These are phyloP conservation scores for Leccinum variicolor DNA, from an alignment of 768 basidiomycete genomes.

Conservation along the genomic window DNA sequence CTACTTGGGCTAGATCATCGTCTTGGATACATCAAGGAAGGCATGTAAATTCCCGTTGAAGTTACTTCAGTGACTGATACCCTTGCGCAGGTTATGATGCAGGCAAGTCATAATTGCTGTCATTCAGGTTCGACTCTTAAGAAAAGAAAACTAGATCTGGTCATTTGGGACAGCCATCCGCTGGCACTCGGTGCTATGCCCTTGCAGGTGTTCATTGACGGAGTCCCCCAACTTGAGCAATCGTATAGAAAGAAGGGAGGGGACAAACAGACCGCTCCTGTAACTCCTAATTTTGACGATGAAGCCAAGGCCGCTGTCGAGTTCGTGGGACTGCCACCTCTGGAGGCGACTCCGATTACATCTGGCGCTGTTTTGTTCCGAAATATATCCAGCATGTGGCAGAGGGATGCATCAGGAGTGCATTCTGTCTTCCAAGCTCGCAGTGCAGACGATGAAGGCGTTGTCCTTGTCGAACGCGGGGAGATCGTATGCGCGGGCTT, in stretches of 20 bases:
- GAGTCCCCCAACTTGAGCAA: conserved; percentile 57
- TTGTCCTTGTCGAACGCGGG: conserved; percentile 53
- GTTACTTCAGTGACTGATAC: conserved; percentile 2
- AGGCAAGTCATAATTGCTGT: conserved; percentile 19
- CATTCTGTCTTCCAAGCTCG: conserved; percentile 14
- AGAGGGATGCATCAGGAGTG: conserved; percentile 21
- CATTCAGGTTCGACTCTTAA: background rate
- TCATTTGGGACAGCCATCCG: conserved; percentile 75
- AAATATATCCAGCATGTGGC: conserved; percentile 44
- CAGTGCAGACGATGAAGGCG: conserved; percentile 12
- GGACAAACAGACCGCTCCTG: conserved; percentile 48
- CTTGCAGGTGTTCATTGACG: conserved; percentile 78
- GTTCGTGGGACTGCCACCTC: conserved; percentile 68
- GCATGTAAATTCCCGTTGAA: conserved; percentile 25
- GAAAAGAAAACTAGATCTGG: conserved; percentile 37
- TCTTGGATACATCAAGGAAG: conserved; percentile 70
- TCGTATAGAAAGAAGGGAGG: conserved; percentile 44
- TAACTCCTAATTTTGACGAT: conserved; percentile 53
- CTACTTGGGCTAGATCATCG: conserved; percentile 77
- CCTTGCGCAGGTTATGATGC: conserved; percentile 62
- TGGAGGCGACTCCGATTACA: conserved; percentile 37
- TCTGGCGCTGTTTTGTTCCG: conserved; percentile 46
- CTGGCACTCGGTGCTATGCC: conserved; percentile 78
- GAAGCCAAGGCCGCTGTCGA: conserved; percentile 57
- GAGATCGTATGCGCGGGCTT: conserved; percentile 46